Evolutionary conservation across 2,329 filamentous ascomycete genomes (phyloP), one percentile per base, ranked within the genome.

Genomic region (Tothia fuscella): DNA sequence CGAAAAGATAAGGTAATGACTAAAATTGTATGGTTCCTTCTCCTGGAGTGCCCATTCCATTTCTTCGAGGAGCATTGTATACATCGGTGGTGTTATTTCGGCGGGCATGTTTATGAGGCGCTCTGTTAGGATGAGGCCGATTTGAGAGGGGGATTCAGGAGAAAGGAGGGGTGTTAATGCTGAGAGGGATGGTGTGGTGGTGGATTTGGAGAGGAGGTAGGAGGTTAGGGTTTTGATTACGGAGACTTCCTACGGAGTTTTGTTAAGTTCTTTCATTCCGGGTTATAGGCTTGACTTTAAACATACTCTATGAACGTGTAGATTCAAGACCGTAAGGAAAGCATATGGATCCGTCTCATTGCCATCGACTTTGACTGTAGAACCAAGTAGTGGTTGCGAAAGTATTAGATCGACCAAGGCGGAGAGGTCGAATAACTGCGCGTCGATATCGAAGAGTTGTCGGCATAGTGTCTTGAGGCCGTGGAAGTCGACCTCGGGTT

Each of bases 101-200:
- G 84, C 71, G n/a, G 91, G 91, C 70, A 95, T 88, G 66, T 98
- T 98, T 68, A 98, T 87, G 53, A 96, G 70, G 17, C 89, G 78
- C 62, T 98, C 91, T 2, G 86, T 84, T n/a, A 98, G 70, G 21
- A 98, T 74, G 13, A 98, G 67, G 3, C 87, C 91, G 43, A 95
- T 74, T 42, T 86, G 78, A 3, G 26, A 24, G 5, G 14, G n/a
- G 14, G 41, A 40, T 3, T 54, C 48, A 13, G 56, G 46, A 5
- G 54, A 44, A 13, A 71, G 58, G 6, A 68, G 53, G 10, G 52
- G 38, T 9, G 55, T 40, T 1, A 70, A 53, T 10, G 51, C 57
- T 6, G 74, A 63, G 28, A 87, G 69, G 2, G 72, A 64, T 4
- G 72, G 58, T 47, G 69, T 76, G 31, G 67, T 54, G 45, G 63